Base-by-base conservation (phyloP, 257 asterid species). In the Nicotiana paniculata region DNA sequence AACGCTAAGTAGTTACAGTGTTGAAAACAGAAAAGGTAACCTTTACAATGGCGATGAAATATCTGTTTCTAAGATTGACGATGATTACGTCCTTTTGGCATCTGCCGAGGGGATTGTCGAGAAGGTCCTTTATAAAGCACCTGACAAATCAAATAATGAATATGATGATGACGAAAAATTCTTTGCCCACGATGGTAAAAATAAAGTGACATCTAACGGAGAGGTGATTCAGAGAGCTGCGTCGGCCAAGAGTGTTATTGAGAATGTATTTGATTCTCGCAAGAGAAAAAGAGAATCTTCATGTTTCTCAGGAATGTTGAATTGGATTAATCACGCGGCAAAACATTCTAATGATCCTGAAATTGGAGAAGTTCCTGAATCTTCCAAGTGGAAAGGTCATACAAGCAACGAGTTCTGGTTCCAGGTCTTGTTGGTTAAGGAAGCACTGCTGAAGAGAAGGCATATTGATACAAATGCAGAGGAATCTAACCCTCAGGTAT, bases 281-380 rank as follows among this genome's bases (percentile, higher is more conserved):
- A 94, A 93, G 92, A 89, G 94, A 89, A 94, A 91, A 85, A 85
- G 88, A 55, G 86, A 88, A 83, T 69, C 84, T 35, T 84, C 75
- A 46, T 72, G 87, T 35, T 90, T 86, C 81, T 43, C 85, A 32
- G 86, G 72, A 85, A 90, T 91, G 92, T 87, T 95, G 48, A 77
- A 82, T 61, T 95, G 98, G 98, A 61, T 92, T 77, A 82, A 26
- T 37, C 18, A 84, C 12, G 88, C 67, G 6, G 97, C 98, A 21
- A 92, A 87, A 77, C 83, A 81, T 87, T 81, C 90, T 2, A 82
- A 82, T 80, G 90, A 88, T 86, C 87, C 92, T 82, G 86, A 84
- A 66, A 81, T 86, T 55, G 92, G 93, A 81, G 72, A 26, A 53
- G 54, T 92, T 17, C 97, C 95, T 3, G 92, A 87, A 28, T 85